These are phyloP conservation scores for Nemania sp. DNA, from an alignment of 2,329 filamentous ascomycete species.

Conservation along the genomic window DNA sequence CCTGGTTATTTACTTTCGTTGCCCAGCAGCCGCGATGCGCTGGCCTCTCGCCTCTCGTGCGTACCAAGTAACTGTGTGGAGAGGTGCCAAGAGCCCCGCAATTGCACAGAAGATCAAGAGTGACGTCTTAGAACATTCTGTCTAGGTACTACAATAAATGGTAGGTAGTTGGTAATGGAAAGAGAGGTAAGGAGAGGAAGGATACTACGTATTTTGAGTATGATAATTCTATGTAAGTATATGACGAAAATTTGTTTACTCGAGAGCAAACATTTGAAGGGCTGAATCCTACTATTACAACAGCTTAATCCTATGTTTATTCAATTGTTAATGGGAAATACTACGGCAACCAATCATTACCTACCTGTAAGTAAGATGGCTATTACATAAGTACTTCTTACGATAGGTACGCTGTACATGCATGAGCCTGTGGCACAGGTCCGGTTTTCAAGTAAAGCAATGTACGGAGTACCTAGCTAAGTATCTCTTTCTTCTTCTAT, in stretches of 20 bases:
- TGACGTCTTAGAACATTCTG: slow-evolving; percentile 12
- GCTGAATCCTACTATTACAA: not conserved
- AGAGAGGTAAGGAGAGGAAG: not conserved
- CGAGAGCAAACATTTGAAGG: not conserved
- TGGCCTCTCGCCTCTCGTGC: no score
- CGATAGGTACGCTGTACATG: no score
- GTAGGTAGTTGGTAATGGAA: no score
- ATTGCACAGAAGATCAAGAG: slow-evolving; percentile 7
- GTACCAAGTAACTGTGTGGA: no score
- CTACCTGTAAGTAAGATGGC: no score
- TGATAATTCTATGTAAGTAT: not conserved
- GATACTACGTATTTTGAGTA: not conserved
- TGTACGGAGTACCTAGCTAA: not conserved
- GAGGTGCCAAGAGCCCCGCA: slow-evolving; percentile 26
- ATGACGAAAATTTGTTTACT: not conserved
- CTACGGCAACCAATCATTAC: not conserved
- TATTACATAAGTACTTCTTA: no score
- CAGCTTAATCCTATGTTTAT: slow-evolving; percentile 6
- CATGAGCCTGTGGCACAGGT: no score
- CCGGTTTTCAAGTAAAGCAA: no score
- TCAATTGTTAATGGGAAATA: slow-evolving; percentile 8
- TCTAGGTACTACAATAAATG: not conserved
- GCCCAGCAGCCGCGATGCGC: slow-evolving; percentile 38
- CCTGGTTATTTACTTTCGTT: slow-evolving; percentile 43
- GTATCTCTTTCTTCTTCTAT: not conserved